phyloP scores from a whole-genome alignment of 495 filamentous ascomycete genomes.

The Penicillium goetzii region DNA sequence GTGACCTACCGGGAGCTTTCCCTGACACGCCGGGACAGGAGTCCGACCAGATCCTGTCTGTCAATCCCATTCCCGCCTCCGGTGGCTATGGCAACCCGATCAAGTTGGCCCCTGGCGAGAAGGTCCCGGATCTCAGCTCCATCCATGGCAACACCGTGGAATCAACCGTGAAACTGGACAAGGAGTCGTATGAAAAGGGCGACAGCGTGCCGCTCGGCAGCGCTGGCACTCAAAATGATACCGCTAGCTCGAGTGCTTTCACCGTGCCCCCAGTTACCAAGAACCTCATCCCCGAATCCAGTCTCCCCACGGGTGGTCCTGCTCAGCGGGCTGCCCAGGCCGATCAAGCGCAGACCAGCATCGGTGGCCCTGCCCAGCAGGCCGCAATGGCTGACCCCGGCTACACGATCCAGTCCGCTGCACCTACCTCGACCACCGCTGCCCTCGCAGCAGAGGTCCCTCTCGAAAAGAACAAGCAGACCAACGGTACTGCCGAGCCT shows the following conservation, averaged over 20 bases:
- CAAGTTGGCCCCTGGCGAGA: conserved; percentile 75
- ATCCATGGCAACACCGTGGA: conserved; percentile 51
- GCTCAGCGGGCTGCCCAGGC: conserved; percentile 36
- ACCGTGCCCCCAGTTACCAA: conserved; percentile 63
- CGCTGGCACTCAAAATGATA: conserved; percentile 25
- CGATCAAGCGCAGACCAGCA: conserved; percentile 31
- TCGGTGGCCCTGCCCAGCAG: conserved; percentile 35
- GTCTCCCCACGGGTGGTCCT: conserved; percentile 66
- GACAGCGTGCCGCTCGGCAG: conserved; percentile 52
- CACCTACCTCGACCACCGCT: conserved; percentile 72
- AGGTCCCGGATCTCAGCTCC: conserved; percentile 66
- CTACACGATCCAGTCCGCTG: conserved; percentile 68
- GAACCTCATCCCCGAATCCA: conserved; percentile 83
- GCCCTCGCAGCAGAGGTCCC: conserved; percentile 72
- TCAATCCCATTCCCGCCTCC: conserved; percentile 74
- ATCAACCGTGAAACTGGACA: conserved; percentile 71
- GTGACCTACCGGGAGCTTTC: conserved; percentile 73
- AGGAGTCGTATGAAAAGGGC: conserved; percentile 80
- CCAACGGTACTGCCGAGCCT: conserved; percentile 38
- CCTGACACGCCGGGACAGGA: conserved; percentile 74
- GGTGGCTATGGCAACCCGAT: conserved; percentile 80
- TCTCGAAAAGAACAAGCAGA: conserved; percentile 62
- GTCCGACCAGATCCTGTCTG: conserved; percentile 57
- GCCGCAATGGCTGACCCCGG: conserved; percentile 48
- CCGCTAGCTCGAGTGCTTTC: conserved; percentile 42